Conservation (phyloP, 1,284 basidiomycete genomes). For the Entoloma clypeatum region DNA sequence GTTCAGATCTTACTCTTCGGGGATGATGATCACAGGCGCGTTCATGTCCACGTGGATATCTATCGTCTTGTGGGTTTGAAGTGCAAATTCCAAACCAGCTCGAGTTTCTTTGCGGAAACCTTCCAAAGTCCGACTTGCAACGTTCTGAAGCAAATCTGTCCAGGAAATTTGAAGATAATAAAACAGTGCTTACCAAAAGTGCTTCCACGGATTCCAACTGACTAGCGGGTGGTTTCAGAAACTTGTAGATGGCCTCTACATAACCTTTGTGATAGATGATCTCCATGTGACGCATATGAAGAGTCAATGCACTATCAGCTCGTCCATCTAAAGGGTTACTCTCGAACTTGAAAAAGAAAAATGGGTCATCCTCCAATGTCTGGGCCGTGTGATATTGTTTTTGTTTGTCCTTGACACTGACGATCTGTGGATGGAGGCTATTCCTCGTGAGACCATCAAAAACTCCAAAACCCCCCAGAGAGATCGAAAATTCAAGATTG, state of each 20-base stretch:
- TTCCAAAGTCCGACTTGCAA: constrained; percentile 92
- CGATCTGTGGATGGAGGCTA: constrained; percentile 89
- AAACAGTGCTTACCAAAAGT: constrained; percentile 54
- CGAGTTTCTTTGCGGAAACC: constrained; percentile 94
- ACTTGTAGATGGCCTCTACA: constrained; percentile 88
- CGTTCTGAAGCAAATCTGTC: constrained; percentile 54
- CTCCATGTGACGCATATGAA: constrained; percentile 96
- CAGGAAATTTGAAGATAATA: not conserved
- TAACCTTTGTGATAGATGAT: constrained; percentile 97
- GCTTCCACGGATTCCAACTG: constrained; percentile 96
- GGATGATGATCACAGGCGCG: constrained; percentile 96
- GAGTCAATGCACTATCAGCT: constrained; percentile 88
- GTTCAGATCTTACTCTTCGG: constrained; percentile 69
- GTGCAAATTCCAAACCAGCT: constrained; percentile 90
- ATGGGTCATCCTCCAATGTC: constrained; percentile 59
- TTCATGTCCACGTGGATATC: constrained; percentile 97
- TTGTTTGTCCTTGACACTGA: constrained; percentile 75
- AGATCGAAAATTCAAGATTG: constrained; percentile 77
- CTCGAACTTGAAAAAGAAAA: constrained; percentile 93
- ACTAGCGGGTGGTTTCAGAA: constrained; percentile 93
- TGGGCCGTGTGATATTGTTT: constrained; percentile 19
- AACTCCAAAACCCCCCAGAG: constrained; percentile 86
- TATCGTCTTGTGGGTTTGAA: constrained; percentile 92
- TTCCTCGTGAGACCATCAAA: constrained; percentile 87
- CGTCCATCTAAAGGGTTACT: constrained; percentile 90